Conservation (phyloP, 768 basidiomycete species). For the Hebeloma cylindrosporum region DNA sequence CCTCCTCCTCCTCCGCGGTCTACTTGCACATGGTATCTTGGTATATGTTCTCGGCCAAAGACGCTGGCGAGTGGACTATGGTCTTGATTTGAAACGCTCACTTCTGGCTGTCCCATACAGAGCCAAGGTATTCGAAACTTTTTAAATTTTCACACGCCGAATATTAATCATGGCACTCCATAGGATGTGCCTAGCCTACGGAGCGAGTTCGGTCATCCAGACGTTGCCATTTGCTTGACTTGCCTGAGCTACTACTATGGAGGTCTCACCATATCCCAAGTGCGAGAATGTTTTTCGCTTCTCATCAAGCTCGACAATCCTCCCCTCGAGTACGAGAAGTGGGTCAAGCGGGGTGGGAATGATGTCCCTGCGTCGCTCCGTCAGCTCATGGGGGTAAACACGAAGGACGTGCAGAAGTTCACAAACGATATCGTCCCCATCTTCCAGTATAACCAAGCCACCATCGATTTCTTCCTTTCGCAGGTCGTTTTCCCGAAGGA, state of each 20-base stretch:
- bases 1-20: slow-evolving; percentile 45
- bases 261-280: slow-evolving; percentile 40
- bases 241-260: slow-evolving; percentile 50
- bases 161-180: background rate
- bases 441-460: slow-evolving; percentile 36
- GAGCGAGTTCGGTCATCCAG: slow-evolving; percentile 55
- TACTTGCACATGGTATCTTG: slow-evolving; percentile 43
- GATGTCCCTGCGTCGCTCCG: slow-evolving; percentile 32
- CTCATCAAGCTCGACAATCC: slow-evolving; percentile 44
- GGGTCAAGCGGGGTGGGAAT: slow-evolving; percentile 27
- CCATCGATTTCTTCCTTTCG: slow-evolving; percentile 48
- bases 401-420: slow-evolving; percentile 27
- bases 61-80: slow-evolving; percentile 55
- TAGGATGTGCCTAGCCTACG: slow-evolving; percentile 44
- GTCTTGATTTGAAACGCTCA: slow-evolving; percentile 41
- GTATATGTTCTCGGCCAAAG: slow-evolving; percentile 34
- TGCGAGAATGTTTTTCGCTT: slow-evolving; percentile 36
- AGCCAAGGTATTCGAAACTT: slow-evolving; percentile 31
- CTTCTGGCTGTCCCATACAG: slow-evolving; percentile 52
- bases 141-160: background rate
- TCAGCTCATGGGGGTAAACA: slow-evolving; percentile 41
- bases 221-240: slow-evolving; percentile 44
- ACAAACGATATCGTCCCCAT: slow-evolving; percentile 27
- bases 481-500: slow-evolving; percentile 49
- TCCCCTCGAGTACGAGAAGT: slow-evolving; percentile 38